These are phyloP conservation scores for Claviceps arundinis DNA, from an alignment of 2,329 filamentous ascomycete species.

Conservation along the genomic window DNA sequence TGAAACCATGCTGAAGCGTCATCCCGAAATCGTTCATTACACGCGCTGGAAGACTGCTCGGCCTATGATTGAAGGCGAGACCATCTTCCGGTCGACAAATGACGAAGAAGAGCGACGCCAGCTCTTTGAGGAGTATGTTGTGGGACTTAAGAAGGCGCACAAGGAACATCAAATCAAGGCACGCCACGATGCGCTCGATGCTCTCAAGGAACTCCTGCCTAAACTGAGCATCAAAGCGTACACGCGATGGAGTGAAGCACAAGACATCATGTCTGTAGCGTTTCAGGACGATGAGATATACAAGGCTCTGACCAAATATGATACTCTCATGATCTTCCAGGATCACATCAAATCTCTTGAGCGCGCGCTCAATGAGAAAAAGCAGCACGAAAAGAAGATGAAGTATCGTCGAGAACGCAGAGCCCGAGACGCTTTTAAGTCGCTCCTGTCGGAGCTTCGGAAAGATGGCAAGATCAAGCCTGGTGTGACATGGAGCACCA, in stretches of 20 bases:
- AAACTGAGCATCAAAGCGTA: conserved; percentile 80
- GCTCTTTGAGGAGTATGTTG: conserved; percentile 86
- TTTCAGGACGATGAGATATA: conserved; percentile 79
- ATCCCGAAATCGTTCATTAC: conserved; percentile 94
- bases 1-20: conserved; percentile 86
- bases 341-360: conserved; percentile 90
- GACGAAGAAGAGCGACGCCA: conserved; percentile 78
- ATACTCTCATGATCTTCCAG: conserved; percentile 86
- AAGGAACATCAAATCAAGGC: conserved; percentile 58
- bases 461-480: conserved; percentile 73
- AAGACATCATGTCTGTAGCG: conserved; percentile 63
- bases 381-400: conserved; percentile 73
- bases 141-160: conserved; percentile 69
- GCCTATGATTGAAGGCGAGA: conserved; percentile 88
- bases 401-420: conserved; percentile 75
- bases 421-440: conserved; percentile 67
- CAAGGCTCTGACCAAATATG: conserved; percentile 70
- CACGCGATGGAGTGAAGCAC: conserved; percentile 86
- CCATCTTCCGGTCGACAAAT: conserved; percentile 83
- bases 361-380: conserved; percentile 77
- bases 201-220: conserved; percentile 64
- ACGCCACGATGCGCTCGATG: conserved; percentile 72
- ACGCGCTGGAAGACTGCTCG: conserved; percentile 94
- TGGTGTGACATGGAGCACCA: conserved; percentile 76
- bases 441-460: conserved; percentile 62